Base-by-base conservation (phyloP, 306 rosid genomes). In the Elaeagnus macrophylla region DNA sequence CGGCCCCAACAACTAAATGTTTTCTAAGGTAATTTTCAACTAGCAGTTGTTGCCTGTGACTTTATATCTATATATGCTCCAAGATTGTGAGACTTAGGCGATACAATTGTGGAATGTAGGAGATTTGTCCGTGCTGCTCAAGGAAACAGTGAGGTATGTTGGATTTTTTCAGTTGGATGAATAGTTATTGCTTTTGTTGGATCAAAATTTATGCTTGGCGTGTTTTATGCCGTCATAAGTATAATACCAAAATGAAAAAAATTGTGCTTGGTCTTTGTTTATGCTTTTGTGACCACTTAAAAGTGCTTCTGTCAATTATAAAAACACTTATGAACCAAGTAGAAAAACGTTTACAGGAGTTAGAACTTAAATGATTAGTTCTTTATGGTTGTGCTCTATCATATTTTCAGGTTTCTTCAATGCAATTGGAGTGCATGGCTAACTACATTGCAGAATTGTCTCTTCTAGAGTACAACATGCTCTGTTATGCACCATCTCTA, bases 81-180 rank as follows among this genome's bases (percentile, higher is more conserved):
- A 35, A 60, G 19, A 37, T 20, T 17, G 7, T 16, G 68, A 56
- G 52, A 51, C n/a, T 59, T 48, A 40, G 52, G 13, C 55, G 38
- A 56, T 51, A 13, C 15, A 55, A 43, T 41, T 66, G 44, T 57
- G 41, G 42, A 58, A 61, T 64, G 43, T 75, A 88, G 97, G 73
- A 74, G 97, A 75, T 91, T 91, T 35, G 82, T 86, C 48, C 94
- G 97, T 20, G 97, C 89, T 16, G 91, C 97, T 71, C 93, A 84
- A 73, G 94, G 84, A 49, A 61, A 70, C 20, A 79, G 73, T 12
- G 97, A 86, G 94, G 85, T 83, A 80, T 41, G 13, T 38, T 50
- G 15, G 37, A 17, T 6, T 13, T 18, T 17, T 11, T 15, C 5
- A 55, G 42, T 39, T 37, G 9, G 12, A 55, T 14, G 12, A 55